Evolutionary conservation across 306 rosid species (phyloP), one percentile per base, ranked within the genome.

Genomic region (Prinsepia uniflora): DNA sequence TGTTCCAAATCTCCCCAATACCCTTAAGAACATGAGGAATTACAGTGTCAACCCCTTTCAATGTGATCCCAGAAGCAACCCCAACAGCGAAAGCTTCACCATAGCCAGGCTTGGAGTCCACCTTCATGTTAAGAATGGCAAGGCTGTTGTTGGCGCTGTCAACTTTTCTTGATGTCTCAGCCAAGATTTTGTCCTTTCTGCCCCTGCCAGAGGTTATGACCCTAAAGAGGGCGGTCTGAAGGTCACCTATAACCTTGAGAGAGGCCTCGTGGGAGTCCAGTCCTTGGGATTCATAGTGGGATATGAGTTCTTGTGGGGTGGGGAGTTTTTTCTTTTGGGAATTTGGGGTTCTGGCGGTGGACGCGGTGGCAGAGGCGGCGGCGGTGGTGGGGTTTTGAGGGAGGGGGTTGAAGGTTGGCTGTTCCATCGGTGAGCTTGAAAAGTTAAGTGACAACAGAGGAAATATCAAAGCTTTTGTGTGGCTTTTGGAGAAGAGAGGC

Each of bases 241-340:
- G 90, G 83, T 94, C 98, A 18, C 90, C 97, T 4, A 94, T 90
- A 4, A 90, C 97, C 84, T 86, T 94, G n/a, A 82, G 34, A 5
- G 96, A 87, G 17, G 97, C 98, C 18, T 86, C 86, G 0, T 78
- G 75, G 10, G 86, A 57, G 42, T 82, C 92, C 40, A 90, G 80
- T 5, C 98, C 97, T 65, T 89, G 89, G 7, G 97, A 89, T 63
- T 89, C 96, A 50, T 90, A 94, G 73, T 89, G 94, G 8, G 97
- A 77, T 63, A 94, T 71, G 47, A 94, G 80, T 13, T 94, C 95
- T 48, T 81, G 75, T 0, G 98, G 74, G 18, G 83, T 73, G 0
- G 95, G 91, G 15, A 84, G 65, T 85, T 83, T 90, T 58, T 74
- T 81, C 82, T 82, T 87, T 41, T 55, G 59, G 75, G 67, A 8